Evolutionary conservation across 164 flowering plant species (phyloP), one percentile per base, ranked within the genome.

Genomic region (Umbilicus rupestris): DNA sequence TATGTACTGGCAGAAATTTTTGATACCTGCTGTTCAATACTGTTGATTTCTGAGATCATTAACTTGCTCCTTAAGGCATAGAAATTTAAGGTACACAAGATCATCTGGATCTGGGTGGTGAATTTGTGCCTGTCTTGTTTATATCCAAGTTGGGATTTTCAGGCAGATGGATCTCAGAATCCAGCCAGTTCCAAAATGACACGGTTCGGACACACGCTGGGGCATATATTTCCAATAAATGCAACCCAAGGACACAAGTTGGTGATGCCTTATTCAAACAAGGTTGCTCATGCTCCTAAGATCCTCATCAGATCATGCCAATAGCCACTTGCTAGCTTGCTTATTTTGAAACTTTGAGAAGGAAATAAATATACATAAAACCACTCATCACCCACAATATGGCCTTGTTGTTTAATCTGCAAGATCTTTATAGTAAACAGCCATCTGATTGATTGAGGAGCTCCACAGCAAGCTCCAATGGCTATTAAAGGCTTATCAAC

Each of bases 391-490:
- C 58, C 31, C 30, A 52, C 58, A 52, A 52, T 52, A 52, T 52
- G 4, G 22, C 14, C 29, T 24, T 24, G 12, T 20, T 1, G 29
- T 29, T 52, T 52, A 52, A 24, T 52, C 30, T 52, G 29, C 22
- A 52, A 52, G 28, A 24, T 24, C 52, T 19, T n/a, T 42, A 47
- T n/a, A 47, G 52, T 47, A 47, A 47, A 19, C 26, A 10, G 12
- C 22, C 9, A 47, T n/a, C 22, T 19, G 22, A 47, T 9, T 4
- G 1, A 47, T 47, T 10, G 22, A 47, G 52, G 19, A 47, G 22
- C 52, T 47, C 52, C 52, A 47, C 52, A 47, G 52, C 52, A 47
- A 19, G 22, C 52, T 47, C n/a, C 52, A 47, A 52, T 52, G 22
- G 22, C 58, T 52, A n/a, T n/a, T 35, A 41, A 3, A 41, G 16